A percentile compares a stretch with the other conserved stretches of the same genome.
Conservation (phyloP, 139 green algal genomes). For the Chlorella sp. region DNA sequence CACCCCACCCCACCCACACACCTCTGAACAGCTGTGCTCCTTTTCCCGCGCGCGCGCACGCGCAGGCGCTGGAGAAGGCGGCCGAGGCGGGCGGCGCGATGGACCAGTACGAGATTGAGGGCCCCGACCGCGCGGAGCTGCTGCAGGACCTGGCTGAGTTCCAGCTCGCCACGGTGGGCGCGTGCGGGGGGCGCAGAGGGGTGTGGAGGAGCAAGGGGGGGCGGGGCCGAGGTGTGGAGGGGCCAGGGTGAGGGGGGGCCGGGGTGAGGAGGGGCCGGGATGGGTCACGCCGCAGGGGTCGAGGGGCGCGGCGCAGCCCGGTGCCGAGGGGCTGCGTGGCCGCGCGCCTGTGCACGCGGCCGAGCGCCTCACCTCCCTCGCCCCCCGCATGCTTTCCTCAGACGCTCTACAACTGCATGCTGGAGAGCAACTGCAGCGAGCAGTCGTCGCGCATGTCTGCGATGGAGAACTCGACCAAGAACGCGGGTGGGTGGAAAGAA, state of each 20-base stretch:
- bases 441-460: conserved; percentile 94
- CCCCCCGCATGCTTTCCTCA: conserved; percentile 35
- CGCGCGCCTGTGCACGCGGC: no score
- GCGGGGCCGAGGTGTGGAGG: no score
- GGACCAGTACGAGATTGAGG: conserved; percentile 96
- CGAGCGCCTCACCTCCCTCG: neutral
- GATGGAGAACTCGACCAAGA: conserved; percentile 99
- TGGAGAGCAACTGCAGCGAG: conserved; percentile 98
- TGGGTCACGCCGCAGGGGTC: no score
- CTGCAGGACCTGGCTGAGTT: conserved; percentile 96
- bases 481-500: no score
- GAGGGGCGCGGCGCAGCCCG: no score
- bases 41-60: no score
- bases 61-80: conserved; percentile 74
- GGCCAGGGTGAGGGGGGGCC: no score
- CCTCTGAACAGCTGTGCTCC: no score
- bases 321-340: no score
- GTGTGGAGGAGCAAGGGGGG: no score
- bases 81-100: conserved; percentile 74
- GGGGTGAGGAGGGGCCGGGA: no score
- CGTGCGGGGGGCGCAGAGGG: no score
- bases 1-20: neutral
- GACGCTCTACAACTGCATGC: conserved; percentile 91
- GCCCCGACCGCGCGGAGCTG: conserved; percentile 82
- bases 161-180: conserved; percentile 84